Evolutionary conservation across 176 grass and related monocot species (phyloP), one percentile per base, ranked within the genome.

Genomic region (Zea mays): DNA sequence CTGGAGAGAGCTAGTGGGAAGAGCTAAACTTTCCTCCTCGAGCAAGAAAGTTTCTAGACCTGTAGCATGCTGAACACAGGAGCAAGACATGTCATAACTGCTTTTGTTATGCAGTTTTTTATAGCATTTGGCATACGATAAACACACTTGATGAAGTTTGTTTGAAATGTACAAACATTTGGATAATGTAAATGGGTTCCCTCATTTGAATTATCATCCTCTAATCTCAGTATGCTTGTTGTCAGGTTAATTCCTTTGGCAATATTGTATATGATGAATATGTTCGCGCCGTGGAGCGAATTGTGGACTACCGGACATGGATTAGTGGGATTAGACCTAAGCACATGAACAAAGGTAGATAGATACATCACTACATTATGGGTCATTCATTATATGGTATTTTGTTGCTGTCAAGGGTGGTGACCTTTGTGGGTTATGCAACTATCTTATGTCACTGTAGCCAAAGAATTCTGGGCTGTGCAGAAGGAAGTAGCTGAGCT

Each of bases 261-360:
- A 95, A 95, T 75, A 21, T 90, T 65, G 83, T 95, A 67, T 99
- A 92, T 61, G 90, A 95, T 57, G 87, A 99, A 54, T 92, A 95
- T 82, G 92, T 90, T 34, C 83, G 83, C 16, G 79, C 92, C 14
- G 11, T 95, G n/a, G 96, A 99, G 56, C 62, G 78, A 77, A 90
- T 95, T 43, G 87, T 95, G 62, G 96, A 99, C 38, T 99, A 87
- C 51, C 83, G 90, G 69, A 99, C 92, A 16, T 87, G 76, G 74
- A 99, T 92, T 62, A 99, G 96, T 89, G 96, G 96, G 34, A 99
- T 99, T 70, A 85, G 92, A 67, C 90, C 92, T 16, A 99, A 82
- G 50, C 83, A 99, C 90, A 92, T 99, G 87, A 95, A 85, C 62
- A 99, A 92, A 90, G 96, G 96, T 95, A 69, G 7, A 10, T 95